Evolutionary conservation across 1,139 yeast species (phyloP).

Genomic region (Pichia sp.): DNA sequence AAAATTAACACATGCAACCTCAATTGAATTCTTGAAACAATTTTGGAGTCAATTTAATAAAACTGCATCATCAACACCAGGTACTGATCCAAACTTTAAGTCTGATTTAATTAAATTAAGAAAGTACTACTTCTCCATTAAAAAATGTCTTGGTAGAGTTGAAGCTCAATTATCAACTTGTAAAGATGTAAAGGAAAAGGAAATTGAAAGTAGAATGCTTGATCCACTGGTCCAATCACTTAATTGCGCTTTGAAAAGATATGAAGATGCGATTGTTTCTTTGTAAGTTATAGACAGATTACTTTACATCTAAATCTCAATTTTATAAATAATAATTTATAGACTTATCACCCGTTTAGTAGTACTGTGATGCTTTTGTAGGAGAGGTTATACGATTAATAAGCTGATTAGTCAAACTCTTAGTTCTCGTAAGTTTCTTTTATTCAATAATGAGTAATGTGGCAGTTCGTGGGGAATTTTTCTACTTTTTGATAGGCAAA

Average conservation of each 20-base stretch:
- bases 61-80: conserved; percentile 28
- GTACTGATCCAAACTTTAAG: conserved; percentile 46
- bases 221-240: conserved; percentile 35
- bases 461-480: neutral
- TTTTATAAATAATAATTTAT: too few relatives aligned
- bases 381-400: too few relatives aligned
- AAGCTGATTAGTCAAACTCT: too few relatives aligned
- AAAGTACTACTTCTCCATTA: conserved; percentile 41
- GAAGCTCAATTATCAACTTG: conserved; percentile 28
- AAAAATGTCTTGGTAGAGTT: conserved; percentile 42
- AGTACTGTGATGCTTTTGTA: too few relatives aligned
- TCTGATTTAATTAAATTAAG: conserved; percentile 32
- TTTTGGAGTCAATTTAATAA: conserved; percentile 61
- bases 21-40: conserved; percentile 63
- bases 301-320: too few relatives aligned
- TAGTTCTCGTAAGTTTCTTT: too few relatives aligned
- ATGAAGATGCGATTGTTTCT: conserved; percentile 28
- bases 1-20: conserved; percentile 54
- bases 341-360: too few relatives aligned
- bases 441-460: too few relatives aligned
- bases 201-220: conserved; percentile 26
- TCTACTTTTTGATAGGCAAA: too few relatives aligned
- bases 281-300: neutral
- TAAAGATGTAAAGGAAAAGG: conserved; percentile 26
- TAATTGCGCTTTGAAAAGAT: conserved; percentile 33